Evolutionary conservation across 2,329 filamentous ascomycete species (phyloP), one percentile per base, ranked within the genome.

Genomic region (Paradendryphiella salina): DNA sequence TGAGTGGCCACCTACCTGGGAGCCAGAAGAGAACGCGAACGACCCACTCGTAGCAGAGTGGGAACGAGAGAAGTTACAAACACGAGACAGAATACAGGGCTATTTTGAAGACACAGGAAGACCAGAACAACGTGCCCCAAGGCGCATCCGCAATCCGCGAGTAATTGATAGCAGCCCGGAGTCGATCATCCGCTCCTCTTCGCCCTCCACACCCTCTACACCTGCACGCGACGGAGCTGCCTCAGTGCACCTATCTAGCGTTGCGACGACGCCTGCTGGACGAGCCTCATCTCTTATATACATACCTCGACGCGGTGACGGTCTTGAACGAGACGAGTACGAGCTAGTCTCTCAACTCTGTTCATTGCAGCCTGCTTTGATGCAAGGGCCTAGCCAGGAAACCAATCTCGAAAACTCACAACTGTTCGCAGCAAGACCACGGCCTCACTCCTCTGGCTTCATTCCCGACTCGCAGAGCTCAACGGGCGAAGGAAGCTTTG

Each of bases 1-100:
- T 53, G 52, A 56, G 1, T 85, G 78, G 62, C 48, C 69, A 3
- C 78, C 77, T 8, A 79, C 72, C 39, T 86, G 84, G 84, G 82
- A 77, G 42, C 73, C 68, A 0, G 74, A 75, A 33, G 42, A 43
- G 6, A 52, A 61, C 55, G 64, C 69, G 2, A 77, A 69, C 44
- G 50, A 64, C n/a, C 38, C 51, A n/a, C 64, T 74, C 5, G 56
- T 76, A 2, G 56, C 57, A 6, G 66, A 73, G 44, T 75, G 58
- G 54, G 52, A 66, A 34, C 39, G 44, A 4, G 32, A 41, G 21
- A 54, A 53, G 21, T 42, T 43, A 18, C 17, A 20, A 29, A 39
- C n/a, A 41, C 13, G 3, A 35, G 35, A 48, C 10, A 46, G 15
- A 26, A 26, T 10, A 26, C 23, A 26, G 20, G 20, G 20, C 5